A percentile compares a stretch with the other conserved stretches of the same genome.
These are phyloP conservation scores for Pyricularia sp. DNA, from an alignment of 2,329 filamentous ascomycete genomes.

Conservation along the genomic window DNA sequence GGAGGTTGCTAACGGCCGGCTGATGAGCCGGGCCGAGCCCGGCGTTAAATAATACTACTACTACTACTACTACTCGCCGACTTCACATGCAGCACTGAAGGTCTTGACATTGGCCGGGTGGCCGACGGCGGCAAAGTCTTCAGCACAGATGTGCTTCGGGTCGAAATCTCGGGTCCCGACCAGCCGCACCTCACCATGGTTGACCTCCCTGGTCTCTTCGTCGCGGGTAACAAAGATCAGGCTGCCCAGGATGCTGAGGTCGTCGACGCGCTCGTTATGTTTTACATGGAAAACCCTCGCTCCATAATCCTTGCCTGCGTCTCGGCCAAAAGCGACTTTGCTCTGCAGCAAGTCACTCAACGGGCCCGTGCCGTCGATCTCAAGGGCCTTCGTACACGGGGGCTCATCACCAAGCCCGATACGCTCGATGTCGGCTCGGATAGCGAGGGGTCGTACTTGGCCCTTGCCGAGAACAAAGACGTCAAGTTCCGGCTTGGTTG, in stretches of 20 bases:
- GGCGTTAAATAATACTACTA: too few relatives aligned
- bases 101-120: slow-evolving; percentile 17
- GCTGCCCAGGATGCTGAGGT: slow-evolving; percentile 27
- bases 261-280: slow-evolving; percentile 32
- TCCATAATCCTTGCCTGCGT: slow-evolving; percentile 50
- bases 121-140: slow-evolving; percentile 26
- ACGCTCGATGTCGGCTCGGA: slow-evolving; percentile 20
- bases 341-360: slow-evolving; percentile 43
- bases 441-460: slow-evolving; percentile 24
- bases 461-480: slow-evolving; percentile 30
- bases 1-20: too few relatives aligned
- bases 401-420: slow-evolving; percentile 47
- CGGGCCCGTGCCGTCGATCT: slow-evolving; percentile 25
- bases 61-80: too few relatives aligned
- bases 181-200: slow-evolving; percentile 43
- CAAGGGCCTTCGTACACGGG: slow-evolving; percentile 30
- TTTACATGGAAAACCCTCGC: slow-evolving; percentile 41
- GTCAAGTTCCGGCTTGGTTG: slow-evolving; percentile 36
- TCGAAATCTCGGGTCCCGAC: slow-evolving; percentile 34
- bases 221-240: slow-evolving; percentile 30
- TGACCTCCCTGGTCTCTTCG: slow-evolving; percentile 44
- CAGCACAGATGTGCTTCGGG: slow-evolving; percentile 29
- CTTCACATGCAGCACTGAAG: slow-evolving; percentile 14
- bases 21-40: too few relatives aligned
- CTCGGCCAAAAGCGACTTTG: slow-evolving; percentile 35